Conservation (phyloP, 2,329 filamentous ascomycete species). For the Tolypocladium cylindrosporum region DNA sequence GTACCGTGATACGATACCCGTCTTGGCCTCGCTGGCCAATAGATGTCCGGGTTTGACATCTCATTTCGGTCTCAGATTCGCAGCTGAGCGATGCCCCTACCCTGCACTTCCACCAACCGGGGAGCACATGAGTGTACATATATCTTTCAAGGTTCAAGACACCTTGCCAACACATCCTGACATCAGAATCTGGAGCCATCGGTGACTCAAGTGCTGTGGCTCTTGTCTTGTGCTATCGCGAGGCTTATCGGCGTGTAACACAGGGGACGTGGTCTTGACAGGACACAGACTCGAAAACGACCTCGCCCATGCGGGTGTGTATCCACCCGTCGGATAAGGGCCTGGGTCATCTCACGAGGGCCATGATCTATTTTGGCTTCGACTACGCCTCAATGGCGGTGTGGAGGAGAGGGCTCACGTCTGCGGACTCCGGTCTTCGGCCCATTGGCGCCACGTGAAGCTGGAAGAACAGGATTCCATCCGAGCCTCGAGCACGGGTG, state of each 20-base stretch:
- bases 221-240: not conserved
- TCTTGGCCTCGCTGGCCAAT: not conserved
- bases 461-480: not conserved
- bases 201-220: not conserved
- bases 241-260: not conserved
- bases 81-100: not conserved
- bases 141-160: not conserved
- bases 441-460: not conserved
- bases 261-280: not conserved
- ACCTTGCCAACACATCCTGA: not conserved
- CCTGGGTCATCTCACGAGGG: not conserved
- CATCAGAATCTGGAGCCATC: not conserved
- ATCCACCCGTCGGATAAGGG: not conserved
- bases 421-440: not conserved
- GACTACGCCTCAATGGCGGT: constrained; percentile 1
- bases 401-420: not conserved
- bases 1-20: not conserved
- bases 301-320: not conserved
- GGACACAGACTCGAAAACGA: not conserved
- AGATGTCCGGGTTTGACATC: not conserved
- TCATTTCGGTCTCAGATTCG: not conserved
- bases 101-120: not conserved
- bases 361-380: not conserved
- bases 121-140: too few species aligned
- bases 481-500: not conserved